A percentile compares a stretch with the other conserved stretches of the same genome.
These are phyloP conservation scores for Astrothelium subdiscretum DNA, from an alignment of 495 filamentous ascomycete genomes.

Conservation along the genomic window DNA sequence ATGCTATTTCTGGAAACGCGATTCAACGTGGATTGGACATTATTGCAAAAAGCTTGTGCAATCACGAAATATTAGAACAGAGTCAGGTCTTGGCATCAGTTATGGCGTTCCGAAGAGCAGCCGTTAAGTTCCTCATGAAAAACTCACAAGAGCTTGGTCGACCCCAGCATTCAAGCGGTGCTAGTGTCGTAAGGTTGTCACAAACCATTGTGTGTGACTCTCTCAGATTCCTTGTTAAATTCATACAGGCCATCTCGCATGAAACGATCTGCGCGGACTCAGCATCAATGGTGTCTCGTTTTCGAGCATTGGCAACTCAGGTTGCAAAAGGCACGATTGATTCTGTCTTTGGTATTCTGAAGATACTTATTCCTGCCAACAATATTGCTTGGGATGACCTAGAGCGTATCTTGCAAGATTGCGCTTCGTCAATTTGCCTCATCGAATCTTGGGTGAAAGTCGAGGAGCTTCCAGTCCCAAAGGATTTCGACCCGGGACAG, in stretches of 20 bases:
- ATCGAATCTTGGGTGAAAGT: not conserved
- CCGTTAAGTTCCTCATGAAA: conserved; percentile 1
- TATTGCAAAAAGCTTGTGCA: not conserved
- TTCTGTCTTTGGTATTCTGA: conserved; percentile 41
- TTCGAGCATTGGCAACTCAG: not conserved
- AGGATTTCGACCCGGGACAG: conserved; percentile 1
- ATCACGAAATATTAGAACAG: not conserved
- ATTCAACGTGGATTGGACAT: not conserved
- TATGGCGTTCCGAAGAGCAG: conserved; percentile 16
- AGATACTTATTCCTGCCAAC: conserved; percentile 29
- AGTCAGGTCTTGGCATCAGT: conserved; percentile 12
- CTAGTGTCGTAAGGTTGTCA: not conserved
- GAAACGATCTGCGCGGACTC: not conserved
- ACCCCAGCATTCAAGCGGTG: not conserved
- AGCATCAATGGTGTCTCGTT: not conserved
- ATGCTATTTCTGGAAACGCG: not conserved
- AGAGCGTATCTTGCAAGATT: conserved; percentile 45
- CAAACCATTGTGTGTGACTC: conserved; percentile 6
- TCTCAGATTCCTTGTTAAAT: conserved; percentile 13
- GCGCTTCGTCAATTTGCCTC: conserved; percentile 19
- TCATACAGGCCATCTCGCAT: conserved; percentile 5
- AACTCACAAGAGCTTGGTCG: not conserved
- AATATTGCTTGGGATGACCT: conserved; percentile 37
- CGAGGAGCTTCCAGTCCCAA: not conserved
- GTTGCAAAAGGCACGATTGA: conserved; percentile 39